These are phyloP conservation scores for Suillus cothurnatus DNA, from an alignment of 768 basidiomycete genomes.

Conservation along the genomic window DNA sequence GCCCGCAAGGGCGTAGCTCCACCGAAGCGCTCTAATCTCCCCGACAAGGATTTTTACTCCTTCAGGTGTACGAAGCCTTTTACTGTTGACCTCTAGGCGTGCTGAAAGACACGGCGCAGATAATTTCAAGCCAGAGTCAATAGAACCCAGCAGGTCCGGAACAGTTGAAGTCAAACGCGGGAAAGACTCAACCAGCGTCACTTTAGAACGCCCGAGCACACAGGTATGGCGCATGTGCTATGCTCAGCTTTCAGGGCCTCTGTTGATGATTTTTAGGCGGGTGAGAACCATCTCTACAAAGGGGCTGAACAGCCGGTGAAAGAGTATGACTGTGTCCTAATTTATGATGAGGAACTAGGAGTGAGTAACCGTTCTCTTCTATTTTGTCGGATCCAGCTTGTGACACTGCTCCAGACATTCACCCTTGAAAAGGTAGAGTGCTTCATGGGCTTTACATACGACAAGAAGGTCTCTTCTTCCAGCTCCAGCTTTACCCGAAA, in stretches of 20 bases:
- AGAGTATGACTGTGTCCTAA: constrained; percentile 76
- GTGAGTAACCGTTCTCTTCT: constrained; percentile 41
- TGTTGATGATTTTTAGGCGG: constrained; percentile 37
- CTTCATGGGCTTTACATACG: constrained; percentile 54
- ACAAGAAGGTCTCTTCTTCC: constrained; percentile 42
- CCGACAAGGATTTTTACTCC: constrained; percentile 74
- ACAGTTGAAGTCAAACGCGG: constrained; percentile 61
- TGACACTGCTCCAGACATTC: constrained; percentile 51
- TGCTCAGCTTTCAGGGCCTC: not conserved
- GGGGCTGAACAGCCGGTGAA: constrained; percentile 62
- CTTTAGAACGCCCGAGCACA: constrained; percentile 65
- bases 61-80: constrained; percentile 61
- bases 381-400: constrained; percentile 12
- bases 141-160: constrained; percentile 67
- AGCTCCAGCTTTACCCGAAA: constrained; percentile 20
- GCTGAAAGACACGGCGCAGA: constrained; percentile 43
- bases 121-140: constrained; percentile 73
- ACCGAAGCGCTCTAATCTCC: constrained; percentile 46
- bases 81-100: not conserved
- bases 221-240: constrained; percentile 48
- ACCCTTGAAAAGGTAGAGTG: constrained; percentile 79
- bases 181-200: constrained; percentile 52
- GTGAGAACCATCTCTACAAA: constrained; percentile 56
- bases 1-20: constrained; percentile 59
- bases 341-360: constrained; percentile 75